Percentiles rank a stretch among this genome's conserved stretches.
phyloP scores from a whole-genome alignment of 495 filamentous ascomycete species.

The Poronia punctata region DNA sequence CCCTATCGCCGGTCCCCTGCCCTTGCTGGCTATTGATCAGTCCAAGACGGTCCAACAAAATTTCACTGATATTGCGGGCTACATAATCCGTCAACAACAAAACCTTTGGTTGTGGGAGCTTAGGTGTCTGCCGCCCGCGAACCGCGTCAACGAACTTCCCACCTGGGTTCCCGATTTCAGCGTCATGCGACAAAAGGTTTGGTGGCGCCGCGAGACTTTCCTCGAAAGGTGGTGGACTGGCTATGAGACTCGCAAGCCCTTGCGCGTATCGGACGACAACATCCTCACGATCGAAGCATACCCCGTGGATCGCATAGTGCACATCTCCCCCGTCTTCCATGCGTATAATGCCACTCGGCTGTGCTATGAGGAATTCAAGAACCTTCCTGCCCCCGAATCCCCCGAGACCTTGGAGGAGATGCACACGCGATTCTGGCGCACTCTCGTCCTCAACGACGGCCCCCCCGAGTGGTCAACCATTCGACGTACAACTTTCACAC shows the following conservation, averaged over 20 bases:
- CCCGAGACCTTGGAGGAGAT: slow-evolving; percentile 1
- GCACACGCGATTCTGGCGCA: slow-evolving; percentile 17
- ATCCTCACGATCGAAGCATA: slow-evolving; percentile 12
- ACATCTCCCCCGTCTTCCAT: slow-evolving; percentile 18
- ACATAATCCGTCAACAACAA: slow-evolving; percentile 14
- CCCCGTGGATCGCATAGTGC: slow-evolving; percentile 16
- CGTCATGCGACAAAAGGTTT: neutral
- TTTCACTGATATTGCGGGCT: slow-evolving; percentile 11
- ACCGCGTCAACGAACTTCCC: slow-evolving; percentile 15
- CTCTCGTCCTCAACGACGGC: slow-evolving; percentile 13
- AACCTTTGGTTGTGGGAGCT: slow-evolving; percentile 11
- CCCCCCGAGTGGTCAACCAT: neutral
- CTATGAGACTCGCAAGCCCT: slow-evolving; percentile 9
- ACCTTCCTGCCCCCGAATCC: slow-evolving; percentile 1
- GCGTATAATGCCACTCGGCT: slow-evolving; percentile 11
- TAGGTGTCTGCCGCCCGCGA: too few species aligned
- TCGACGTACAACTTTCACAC: neutral
- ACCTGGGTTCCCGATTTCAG: slow-evolving; percentile 22
- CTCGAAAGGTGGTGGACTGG: slow-evolving; percentile 9
- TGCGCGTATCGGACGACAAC: slow-evolving; percentile 2
- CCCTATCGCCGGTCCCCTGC: slow-evolving; percentile 12
- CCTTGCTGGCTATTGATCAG: slow-evolving; percentile 16
- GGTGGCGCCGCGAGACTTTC: neutral
- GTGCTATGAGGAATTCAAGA: slow-evolving; percentile 10
- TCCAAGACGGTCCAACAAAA: slow-evolving; percentile 13